Percentiles rank a stretch among this genome's conserved stretches.
These are phyloP conservation scores for Rhododendron henanense DNA, from an alignment of 148 eudicot genomes.

Conservation along the genomic window DNA sequence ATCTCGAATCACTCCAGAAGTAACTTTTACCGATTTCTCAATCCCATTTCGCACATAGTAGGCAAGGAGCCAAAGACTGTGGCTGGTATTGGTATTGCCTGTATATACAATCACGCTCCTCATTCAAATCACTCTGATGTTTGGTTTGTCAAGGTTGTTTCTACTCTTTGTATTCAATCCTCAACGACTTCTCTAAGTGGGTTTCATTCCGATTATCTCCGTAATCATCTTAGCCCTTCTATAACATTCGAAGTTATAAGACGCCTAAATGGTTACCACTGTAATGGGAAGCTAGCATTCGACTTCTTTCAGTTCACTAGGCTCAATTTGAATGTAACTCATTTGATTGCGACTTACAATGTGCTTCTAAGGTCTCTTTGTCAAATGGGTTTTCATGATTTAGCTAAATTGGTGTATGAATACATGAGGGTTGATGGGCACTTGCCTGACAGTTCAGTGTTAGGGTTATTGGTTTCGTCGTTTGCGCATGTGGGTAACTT, in stretches of 20 bases:
- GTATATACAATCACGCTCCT: slow-evolving; percentile 10
- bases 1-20: slow-evolving; percentile 2
- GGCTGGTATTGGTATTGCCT: slow-evolving; percentile 14
- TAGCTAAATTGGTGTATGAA: background rate
- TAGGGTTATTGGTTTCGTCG: background rate
- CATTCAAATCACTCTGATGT: slow-evolving; percentile 8
- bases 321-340: slow-evolving; percentile 42
- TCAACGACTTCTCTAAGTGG: slow-evolving; percentile 25
- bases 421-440: background rate
- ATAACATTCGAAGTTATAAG: slow-evolving; percentile 55
- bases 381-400: slow-evolving; percentile 39
- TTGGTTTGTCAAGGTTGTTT: slow-evolving; percentile 78
- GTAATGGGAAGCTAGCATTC: slow-evolving; percentile 54
- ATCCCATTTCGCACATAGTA: background rate
- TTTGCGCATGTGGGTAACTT: slow-evolving; percentile 24
- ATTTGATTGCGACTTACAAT: slow-evolving; percentile 36
- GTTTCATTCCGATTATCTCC: slow-evolving; percentile 42
- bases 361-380: slow-evolving; percentile 58
- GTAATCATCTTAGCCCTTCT: slow-evolving; percentile 34
- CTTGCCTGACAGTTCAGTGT: background rate
- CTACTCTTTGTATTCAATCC: slow-evolving; percentile 45
- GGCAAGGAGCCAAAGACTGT: slow-evolving; percentile 23
- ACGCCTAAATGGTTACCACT: slow-evolving; percentile 18
- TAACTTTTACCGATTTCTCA: background rate
- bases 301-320: slow-evolving; percentile 50